Base-by-base conservation (phyloP, 2,329 filamentous ascomycete genomes). In the Xylariomycetidae sp. region DNA sequence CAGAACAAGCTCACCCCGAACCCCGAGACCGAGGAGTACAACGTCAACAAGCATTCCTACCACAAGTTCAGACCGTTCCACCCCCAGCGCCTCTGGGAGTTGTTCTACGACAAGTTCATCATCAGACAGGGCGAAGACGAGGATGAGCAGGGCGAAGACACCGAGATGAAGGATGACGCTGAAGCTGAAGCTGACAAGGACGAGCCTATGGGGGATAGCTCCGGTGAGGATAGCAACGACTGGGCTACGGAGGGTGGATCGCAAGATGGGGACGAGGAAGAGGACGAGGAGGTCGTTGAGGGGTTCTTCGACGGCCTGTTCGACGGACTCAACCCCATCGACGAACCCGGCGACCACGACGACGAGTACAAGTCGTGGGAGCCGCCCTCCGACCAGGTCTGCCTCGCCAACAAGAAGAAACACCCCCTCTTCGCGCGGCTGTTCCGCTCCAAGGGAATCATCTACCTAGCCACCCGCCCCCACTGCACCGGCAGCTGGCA, bases 21-120 rank as follows among this genome's bases (percentile, higher is more conserved):
- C 50, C 82, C 82, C 0, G 82, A 86, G 59, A 85, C 80, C 0
- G 67, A 85, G 34, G 82, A 85, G 65, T 85, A 85, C 49, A 80
- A 79, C 6, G 80, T 87, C 9, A 72, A 76, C 22, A 86, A 77
- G 50, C 85, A 85, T 44, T 77, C 87, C 10, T 87, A 87, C 52
- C 65, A 69, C 1, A 72, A 76, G 0, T 65, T 74, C 6, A 62
- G 72, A 1, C 77, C 77, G 0, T 72, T 74, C 34, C 66, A 74
- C 25, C 70, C 70, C 0, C 53, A 53, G 2, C 52, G 69, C 0
- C 58, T 74, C 0, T 74, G 62, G 57, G 51, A 56, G 0, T 48
- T 68, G 14, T 40, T 73, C 2, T 62, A 67, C 19, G 61, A 72
- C 39, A 70, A 70, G 42, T 74, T 74, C 23, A 38, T 54, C 19